Evolutionary conservation across 2,329 filamentous ascomycete genomes (phyloP), one percentile per base, ranked within the genome.

Genomic region (Microsporum ferrugineum): DNA sequence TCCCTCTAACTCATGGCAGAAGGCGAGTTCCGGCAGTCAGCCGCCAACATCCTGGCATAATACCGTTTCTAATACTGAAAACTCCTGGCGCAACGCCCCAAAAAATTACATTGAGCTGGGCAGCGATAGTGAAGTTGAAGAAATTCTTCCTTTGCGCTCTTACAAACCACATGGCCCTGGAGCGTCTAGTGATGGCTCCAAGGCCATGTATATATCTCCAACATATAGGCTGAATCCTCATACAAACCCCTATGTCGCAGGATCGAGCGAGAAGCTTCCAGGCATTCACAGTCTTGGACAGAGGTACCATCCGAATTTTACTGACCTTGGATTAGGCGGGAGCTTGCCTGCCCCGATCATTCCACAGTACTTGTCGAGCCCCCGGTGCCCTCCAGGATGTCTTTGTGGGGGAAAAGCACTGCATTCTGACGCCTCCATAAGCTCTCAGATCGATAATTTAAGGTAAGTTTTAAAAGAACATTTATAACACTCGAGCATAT

Each of bases 61-160:
- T 23, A 34, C 29, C 12, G 49, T 2, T 6, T 53, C 49, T 33
- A 53, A 5, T 6, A 51, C 3, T 17, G n/a, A 27, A 29, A 17
- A 47, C 2, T 10, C n/a, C 5, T 47, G 43, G 43, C 43, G 43
- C 23, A 23, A 8, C 10, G 10, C 17, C 23, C 27, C 57, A 10
- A 27, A 61, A n/a, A 47, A 41, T 36, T 61, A 53, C 23, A 45
- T 63, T 12, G 62, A 63, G 36, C 57, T 63, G 23, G 59, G 57
- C 36, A 62, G 62, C 33, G 62, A 63, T 38, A 63, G 62, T 34
- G 62, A 63, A 5, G n/a, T 56, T 8, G 60, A 65, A 56, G 57
- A 59, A 38, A 31, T 39, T 27, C 14, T 4, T 39, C 12, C 33
- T 14, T 2, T 29, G 33, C 23, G 7, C n/a, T 33, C 10, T 12